Conservation (phyloP, 2,329 filamentous ascomycete genomes). For the Neospermospora avenae region DNA sequence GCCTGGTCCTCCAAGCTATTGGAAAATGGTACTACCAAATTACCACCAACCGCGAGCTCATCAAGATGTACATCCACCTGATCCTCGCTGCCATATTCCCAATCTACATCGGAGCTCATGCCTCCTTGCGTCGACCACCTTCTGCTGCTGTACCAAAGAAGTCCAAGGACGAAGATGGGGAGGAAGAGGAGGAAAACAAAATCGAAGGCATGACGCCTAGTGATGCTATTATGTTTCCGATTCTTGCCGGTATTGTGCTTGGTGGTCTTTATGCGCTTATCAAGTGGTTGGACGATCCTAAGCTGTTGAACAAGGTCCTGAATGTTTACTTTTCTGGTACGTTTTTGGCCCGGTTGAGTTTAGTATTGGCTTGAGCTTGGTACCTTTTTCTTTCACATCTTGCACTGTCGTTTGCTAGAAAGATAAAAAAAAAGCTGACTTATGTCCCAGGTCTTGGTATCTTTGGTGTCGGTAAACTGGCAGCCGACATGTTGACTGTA, state of each 20-base stretch:
- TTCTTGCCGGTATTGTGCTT: constrained; percentile 71
- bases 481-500: constrained; percentile 69
- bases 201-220: constrained; percentile 69
- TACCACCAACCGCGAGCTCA: constrained; percentile 25
- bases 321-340: constrained; percentile 71
- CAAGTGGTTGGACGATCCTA: constrained; percentile 80
- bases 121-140: constrained; percentile 77
- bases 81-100: constrained; percentile 71
- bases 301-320: constrained; percentile 77
- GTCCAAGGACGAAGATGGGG: constrained; percentile 43
- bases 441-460: constrained; percentile 56
- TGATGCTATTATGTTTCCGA: constrained; percentile 81
- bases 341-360: background rate
- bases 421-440: background rate
- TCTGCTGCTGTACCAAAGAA: constrained; percentile 63
- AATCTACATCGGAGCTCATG: constrained; percentile 81
- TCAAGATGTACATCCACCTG: constrained; percentile 45
- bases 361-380: background rate
- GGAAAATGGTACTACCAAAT: constrained; percentile 25
- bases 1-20: constrained; percentile 26
- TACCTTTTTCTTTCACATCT: background rate
- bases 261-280: constrained; percentile 81
- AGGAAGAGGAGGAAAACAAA: constrained; percentile 55
- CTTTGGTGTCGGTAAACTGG: constrained; percentile 69
- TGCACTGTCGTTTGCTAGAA: background rate